Evolutionary conservation across 768 basidiomycete species (phyloP).

Genomic region (Leccinum incarnatum): DNA sequence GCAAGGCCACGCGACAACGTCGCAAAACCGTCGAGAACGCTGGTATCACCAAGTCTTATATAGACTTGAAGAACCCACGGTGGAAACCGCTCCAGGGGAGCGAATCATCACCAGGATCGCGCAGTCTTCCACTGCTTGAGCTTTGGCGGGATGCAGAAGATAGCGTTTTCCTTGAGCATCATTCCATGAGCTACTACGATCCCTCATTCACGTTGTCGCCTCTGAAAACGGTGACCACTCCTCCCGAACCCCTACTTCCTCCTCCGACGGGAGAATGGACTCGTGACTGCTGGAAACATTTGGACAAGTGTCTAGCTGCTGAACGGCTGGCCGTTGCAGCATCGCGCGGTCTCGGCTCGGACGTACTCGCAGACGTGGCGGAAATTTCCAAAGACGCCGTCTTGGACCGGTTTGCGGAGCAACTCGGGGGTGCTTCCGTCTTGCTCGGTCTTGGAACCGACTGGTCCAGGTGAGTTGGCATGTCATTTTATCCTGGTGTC

Average conservation of each 20-base stretch:
- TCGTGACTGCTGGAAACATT: constrained; percentile 74
- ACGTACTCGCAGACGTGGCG: constrained; percentile 50
- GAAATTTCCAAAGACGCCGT: constrained; percentile 55
- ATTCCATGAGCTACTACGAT: constrained; percentile 18
- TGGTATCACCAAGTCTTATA: constrained; percentile 29
- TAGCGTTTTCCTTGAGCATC: constrained; percentile 27
- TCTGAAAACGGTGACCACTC: constrained; percentile 2
- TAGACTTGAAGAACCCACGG: constrained; percentile 7
- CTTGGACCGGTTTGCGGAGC: constrained; percentile 52
- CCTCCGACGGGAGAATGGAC: constrained; percentile 47
- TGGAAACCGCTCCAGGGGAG: constrained; percentile 10
- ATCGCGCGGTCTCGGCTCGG: constrained; percentile 25
- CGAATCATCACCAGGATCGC: constrained; percentile 31
- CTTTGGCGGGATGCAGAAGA: constrained; percentile 32
- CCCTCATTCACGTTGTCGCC: constrained; percentile 19
- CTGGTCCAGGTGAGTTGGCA: constrained; percentile 55
- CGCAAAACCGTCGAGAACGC: constrained; percentile 35
- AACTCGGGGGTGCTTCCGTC: constrained; percentile 46
- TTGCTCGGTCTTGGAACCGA: constrained; percentile 41
- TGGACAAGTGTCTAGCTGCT: constrained; percentile 79
- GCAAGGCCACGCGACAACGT: constrained; percentile 36
- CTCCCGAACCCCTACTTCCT: not conserved
- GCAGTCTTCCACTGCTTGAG: constrained; percentile 29
- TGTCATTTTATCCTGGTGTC: not conserved
- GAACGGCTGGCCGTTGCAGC: constrained; percentile 53